Evolutionary conservation across 2,329 filamentous ascomycete genomes (phyloP), one percentile per base, ranked within the genome.

Genomic region (Apiospora arundinis): DNA sequence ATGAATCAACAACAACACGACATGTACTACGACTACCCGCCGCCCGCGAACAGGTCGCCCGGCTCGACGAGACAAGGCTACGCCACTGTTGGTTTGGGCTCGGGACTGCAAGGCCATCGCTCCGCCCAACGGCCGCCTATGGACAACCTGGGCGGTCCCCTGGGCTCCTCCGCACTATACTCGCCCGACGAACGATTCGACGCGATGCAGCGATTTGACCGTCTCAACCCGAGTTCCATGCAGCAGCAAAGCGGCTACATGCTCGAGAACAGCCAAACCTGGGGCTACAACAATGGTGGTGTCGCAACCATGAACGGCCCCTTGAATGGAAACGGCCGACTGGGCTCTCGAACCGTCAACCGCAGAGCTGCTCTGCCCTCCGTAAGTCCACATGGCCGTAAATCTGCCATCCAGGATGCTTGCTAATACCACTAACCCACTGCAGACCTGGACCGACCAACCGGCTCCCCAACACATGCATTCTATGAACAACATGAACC

Each of bases 111-210:
- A 66, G 76, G 75, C 67, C 90, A 92, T 78, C 90, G 93, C 76
- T 91, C 92, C 80, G 85, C 90, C 60, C 95, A 94, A 76, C 90
- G 94, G 76, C 92, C 93, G 76, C 92, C 93, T 76, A 93, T 95
- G 80, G 94, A 97, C 76, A 86, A 87, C 73, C 92, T 92, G 79
- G 89, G 88, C 73, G 90, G 91, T 71, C 88, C 78, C 44, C 68
- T 94, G 79, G 82, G 82, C 56, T 84, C 84, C 0, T 88, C 90
- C 68, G 90, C 89, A 72, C 86, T 95, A 69, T 97, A 95, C 82
- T 66, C 68, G n/a, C 86, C 87, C 21, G 86, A 89, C 69, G 93
- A 96, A 82, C 82, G 92, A 86, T 87, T 89, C 77, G 88, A 84
- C 72, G 92, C 79, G 23, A 72, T 81, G 42, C 79, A 71, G 80